These are phyloP conservation scores for Hysterium pulicare DNA, from an alignment of 2,329 filamentous ascomycete genomes.

Conservation along the genomic window DNA sequence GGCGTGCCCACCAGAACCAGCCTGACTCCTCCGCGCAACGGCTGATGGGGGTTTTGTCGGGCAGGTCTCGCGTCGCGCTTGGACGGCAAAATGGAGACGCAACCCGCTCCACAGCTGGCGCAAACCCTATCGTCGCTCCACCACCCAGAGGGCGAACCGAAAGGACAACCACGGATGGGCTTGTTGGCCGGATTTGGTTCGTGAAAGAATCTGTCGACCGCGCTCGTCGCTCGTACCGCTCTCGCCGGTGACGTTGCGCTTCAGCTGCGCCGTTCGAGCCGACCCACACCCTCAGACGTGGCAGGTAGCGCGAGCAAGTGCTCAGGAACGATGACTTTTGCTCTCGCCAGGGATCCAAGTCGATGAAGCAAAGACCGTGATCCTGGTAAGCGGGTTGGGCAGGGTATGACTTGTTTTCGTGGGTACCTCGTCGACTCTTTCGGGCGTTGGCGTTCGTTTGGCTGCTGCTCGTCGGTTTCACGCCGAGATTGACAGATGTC, in stretches of 20 bases:
- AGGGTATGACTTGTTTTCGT: background rate
- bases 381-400: constrained; percentile 3
- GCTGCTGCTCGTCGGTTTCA: background rate
- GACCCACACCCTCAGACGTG: background rate
- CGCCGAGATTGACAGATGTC: constrained; percentile 6
- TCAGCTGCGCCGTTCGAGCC: background rate
- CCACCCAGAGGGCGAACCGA: background rate
- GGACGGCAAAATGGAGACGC: background rate
- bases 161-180: background rate
- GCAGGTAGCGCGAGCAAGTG: background rate
- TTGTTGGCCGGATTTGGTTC: background rate
- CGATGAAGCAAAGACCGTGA: background rate
- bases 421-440: background rate
- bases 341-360: too few relatives aligned
- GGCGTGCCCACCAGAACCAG: background rate
- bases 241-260: background rate
- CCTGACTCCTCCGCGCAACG: constrained; percentile 1
- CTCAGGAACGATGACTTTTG: too few relatives aligned
- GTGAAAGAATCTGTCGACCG: background rate
- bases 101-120: background rate
- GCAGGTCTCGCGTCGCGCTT: background rate
- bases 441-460: constrained; percentile 5
- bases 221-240: background rate
- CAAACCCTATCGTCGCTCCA: constrained; percentile 1
- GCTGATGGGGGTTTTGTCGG: background rate